Percentiles rank a stretch among this genome's conserved stretches.
Conservation (phyloP, 192 early-diverging fungal species). For the Geosiphon pyriformis region DNA sequence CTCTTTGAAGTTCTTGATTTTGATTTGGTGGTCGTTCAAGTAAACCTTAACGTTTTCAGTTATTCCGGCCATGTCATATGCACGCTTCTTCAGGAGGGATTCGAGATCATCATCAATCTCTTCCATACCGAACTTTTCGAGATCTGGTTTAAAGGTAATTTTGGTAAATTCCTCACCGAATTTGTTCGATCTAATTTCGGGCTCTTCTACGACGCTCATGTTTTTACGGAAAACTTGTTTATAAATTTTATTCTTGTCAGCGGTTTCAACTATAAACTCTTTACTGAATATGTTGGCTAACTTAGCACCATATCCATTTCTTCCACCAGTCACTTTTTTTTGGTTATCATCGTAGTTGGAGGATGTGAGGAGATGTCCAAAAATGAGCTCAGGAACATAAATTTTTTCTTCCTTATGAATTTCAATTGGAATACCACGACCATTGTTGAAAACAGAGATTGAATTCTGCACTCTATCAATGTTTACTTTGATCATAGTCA, state of each 20-base stretch:
- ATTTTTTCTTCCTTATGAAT: constrained; percentile 84
- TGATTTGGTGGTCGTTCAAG: constrained; percentile 77
- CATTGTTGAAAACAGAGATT: constrained; percentile 93
- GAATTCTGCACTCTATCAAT: constrained; percentile 72
- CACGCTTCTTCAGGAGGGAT: constrained; percentile 86
- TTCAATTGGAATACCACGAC: constrained; percentile 90
- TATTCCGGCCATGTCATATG: constrained; percentile 89
- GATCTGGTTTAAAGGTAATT: constrained; percentile 94
- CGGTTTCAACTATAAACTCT: constrained; percentile 91
- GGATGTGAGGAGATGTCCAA: constrained; percentile 93
- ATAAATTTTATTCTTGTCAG: constrained; percentile 73
- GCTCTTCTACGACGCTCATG: constrained; percentile 74
- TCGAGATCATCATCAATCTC: constrained; percentile 78
- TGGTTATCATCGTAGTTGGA: constrained; percentile 96
- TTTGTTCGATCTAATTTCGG: constrained; percentile 63
- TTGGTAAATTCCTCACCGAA: constrained; percentile 77
- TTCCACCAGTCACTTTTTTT: constrained; percentile 91
- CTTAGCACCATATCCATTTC: constrained; percentile 93
- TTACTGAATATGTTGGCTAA: constrained; percentile 96
- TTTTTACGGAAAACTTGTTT: constrained; percentile 85
- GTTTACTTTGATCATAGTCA: constrained; percentile 83
- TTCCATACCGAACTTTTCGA: constrained; percentile 84
- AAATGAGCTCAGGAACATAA: constrained; percentile 96
- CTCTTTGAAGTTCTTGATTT: constrained; percentile 84
- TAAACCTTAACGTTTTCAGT: constrained; percentile 78